Evolutionary conservation across 2,329 filamentous ascomycete genomes (phyloP).

Genomic region (Aspergillus sp.): DNA sequence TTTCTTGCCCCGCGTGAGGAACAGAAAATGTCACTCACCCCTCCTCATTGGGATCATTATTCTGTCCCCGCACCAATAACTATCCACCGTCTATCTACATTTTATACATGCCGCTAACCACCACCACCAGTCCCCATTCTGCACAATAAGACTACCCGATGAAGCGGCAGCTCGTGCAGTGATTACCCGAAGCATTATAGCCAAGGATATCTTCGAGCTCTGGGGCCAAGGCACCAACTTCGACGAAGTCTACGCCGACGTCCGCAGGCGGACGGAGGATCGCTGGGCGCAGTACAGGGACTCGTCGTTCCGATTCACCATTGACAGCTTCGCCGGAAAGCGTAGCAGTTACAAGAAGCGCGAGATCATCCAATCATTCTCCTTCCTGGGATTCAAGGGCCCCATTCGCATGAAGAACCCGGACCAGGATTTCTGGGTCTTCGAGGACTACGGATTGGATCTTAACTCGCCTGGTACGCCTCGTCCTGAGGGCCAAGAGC

Average conservation of each 20-base stretch:
- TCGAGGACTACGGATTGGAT: constrained; percentile 74
- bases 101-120: neutral
- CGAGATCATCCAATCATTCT: constrained; percentile 79
- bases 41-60: neutral
- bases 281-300: constrained; percentile 68
- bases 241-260: constrained; percentile 65
- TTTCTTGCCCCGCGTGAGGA: neutral
- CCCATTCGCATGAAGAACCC: constrained; percentile 74
- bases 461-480: constrained; percentile 8
- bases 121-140: constrained; percentile 75
- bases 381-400: constrained; percentile 75
- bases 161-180: constrained; percentile 66
- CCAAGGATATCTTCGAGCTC: constrained; percentile 81
- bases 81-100: neutral
- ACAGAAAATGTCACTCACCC: neutral
- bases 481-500: constrained; percentile 53
- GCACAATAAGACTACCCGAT: constrained; percentile 70
- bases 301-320: constrained; percentile 75
- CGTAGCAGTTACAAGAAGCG: constrained; percentile 64
- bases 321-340: constrained; percentile 81
- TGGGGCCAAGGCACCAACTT: constrained; percentile 76
- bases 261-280: constrained; percentile 60
- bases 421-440: constrained; percentile 74
- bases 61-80: constrained; percentile 2
- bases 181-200: constrained; percentile 75